Evolutionary conservation across 768 basidiomycete species (phyloP).

Genomic region (Hericium rajendrae): DNA sequence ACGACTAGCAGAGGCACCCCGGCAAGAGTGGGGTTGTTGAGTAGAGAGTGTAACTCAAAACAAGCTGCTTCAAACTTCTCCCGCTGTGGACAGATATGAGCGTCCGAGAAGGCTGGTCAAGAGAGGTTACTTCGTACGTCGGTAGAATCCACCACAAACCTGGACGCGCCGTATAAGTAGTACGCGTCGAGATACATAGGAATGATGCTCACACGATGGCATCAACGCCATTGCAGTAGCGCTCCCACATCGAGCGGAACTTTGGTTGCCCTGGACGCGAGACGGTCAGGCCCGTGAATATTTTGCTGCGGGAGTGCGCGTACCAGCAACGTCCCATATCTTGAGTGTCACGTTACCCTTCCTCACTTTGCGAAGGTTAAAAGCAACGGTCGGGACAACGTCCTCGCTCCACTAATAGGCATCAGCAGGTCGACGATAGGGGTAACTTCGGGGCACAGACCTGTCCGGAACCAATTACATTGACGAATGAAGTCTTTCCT

Average conservation of each 20-base stretch:
- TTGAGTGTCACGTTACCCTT: slow-evolving; percentile 89
- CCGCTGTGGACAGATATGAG: slow-evolving; percentile 30
- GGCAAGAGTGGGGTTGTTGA: slow-evolving; percentile 51
- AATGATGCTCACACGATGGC: slow-evolving; percentile 66
- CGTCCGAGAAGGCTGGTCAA: slow-evolving; percentile 2
- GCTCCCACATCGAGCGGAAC: slow-evolving; percentile 92
- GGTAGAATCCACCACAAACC: slow-evolving; percentile 87
- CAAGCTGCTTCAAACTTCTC: slow-evolving; percentile 77
- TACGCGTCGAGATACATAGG: not conserved
- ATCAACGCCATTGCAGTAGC: slow-evolving; percentile 88
- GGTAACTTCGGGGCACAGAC: slow-evolving; percentile 23
- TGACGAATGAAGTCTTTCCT: slow-evolving; percentile 91
- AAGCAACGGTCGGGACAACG: slow-evolving; percentile 92
- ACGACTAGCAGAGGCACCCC: slow-evolving; percentile 82
- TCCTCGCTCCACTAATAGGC: slow-evolving; percentile 79
- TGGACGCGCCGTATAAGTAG: slow-evolving; percentile 21
- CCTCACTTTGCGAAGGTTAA: slow-evolving; percentile 80
- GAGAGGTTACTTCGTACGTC: slow-evolving; percentile 47
- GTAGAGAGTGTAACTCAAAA: slow-evolving; percentile 76
- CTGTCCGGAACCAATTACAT: slow-evolving; percentile 83
- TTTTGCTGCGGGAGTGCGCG: slow-evolving; percentile 12
- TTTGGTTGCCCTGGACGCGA: slow-evolving; percentile 66
- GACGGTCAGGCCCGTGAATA: not conserved
- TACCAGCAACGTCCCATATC: slow-evolving; percentile 93
- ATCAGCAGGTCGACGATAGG: not conserved